Evolutionary conservation across 495 filamentous ascomycete species (phyloP).

Genomic region (Penicillium daleae): DNA sequence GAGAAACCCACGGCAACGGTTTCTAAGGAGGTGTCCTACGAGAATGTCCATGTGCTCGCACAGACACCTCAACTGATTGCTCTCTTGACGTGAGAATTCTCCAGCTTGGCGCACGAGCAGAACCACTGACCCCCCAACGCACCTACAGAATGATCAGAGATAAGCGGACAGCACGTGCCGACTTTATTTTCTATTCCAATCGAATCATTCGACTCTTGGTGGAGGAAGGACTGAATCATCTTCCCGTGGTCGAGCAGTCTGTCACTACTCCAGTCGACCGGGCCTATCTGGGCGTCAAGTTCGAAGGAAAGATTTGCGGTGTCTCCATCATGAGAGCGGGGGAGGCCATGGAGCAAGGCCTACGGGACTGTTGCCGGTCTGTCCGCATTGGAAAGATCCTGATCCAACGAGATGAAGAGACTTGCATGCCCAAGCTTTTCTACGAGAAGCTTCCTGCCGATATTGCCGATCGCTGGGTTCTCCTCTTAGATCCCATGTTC

Average conservation of each 20-base stretch:
- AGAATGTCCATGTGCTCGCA: conserved; percentile 86
- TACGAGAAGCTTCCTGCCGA: conserved; percentile 97
- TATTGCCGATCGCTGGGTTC: conserved; percentile 88
- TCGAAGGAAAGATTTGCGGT: conserved; percentile 97
- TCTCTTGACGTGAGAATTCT: conserved; percentile 80
- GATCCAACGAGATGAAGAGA: conserved; percentile 97
- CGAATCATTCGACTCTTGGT: conserved; percentile 97
- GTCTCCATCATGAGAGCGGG: conserved; percentile 98
- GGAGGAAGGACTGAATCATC: conserved; percentile 95
- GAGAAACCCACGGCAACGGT: conserved; percentile 90
- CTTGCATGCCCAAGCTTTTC: conserved; percentile 85
- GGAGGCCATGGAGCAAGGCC: conserved; percentile 96
- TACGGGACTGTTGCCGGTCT: conserved; percentile 93
- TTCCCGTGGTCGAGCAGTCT: conserved; percentile 84
- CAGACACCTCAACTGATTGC: conserved; percentile 98
- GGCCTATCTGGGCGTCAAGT: conserved; percentile 87
- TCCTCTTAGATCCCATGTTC: conserved; percentile 98
- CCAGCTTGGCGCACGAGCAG: not conserved
- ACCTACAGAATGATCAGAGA: conserved; percentile 86
- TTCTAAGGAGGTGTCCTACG: conserved; percentile 77
- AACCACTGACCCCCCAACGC: conserved; percentile 19
- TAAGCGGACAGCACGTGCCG: conserved; percentile 81
- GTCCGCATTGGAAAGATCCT: conserved; percentile 98
- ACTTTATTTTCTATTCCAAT: conserved; percentile 99
- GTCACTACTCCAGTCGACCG: conserved; percentile 90